Base-by-base conservation (phyloP, 768 basidiomycete genomes). In the Rhizopogon rudus region DNA sequence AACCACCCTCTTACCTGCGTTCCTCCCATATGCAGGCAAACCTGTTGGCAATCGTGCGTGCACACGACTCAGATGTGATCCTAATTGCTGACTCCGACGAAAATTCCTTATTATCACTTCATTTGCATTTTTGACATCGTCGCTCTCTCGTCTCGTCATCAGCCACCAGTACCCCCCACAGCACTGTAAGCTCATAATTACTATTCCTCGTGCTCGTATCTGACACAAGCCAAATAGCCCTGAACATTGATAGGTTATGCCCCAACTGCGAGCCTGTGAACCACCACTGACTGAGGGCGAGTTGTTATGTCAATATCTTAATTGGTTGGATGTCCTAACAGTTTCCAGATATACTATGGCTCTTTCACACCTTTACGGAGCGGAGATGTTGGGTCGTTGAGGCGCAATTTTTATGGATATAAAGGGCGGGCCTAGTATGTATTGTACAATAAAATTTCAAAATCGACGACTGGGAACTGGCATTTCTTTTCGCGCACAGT, bases 11-110 rank as follows among this genome's bases (percentile, higher is more conserved):
- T 55, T 1, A 65, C 62, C 37, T 83, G 82, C 52, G 63, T 55
- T 0, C 73, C 66, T 6, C 78, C 78, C 0, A 31, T 29, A 2
- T 85, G 83, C 70, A 75, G 54, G n/a, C 62, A 65, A 51, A 71
- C 66, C 2, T 80, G 79, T 52, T 75, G 71, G 63, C 81, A 82
- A 63, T 80, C 78, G 81, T 82, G 63, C 56, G 73, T 67, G 63
- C 2, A 13, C 22, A 40, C 33, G n/a, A 17, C 22, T 40, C 49
- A 41, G 51, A 28, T 51, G 25, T 35, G 42, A 31, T 41, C 8
- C 12, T 29, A 7, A 31, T 43, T 16, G 29, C 50, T 52, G n/a
- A 37, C 57, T 55, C 10, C 48, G 16, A 31, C 39, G 8, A 39
- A 46, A 39, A 4, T 25, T 20, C 33, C n/a, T 49, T n/a, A 29